Evolutionary conservation across 1,284 basidiomycete genomes (phyloP), one percentile per base, ranked within the genome.

Genomic region (Fistulinella staudtii): DNA sequence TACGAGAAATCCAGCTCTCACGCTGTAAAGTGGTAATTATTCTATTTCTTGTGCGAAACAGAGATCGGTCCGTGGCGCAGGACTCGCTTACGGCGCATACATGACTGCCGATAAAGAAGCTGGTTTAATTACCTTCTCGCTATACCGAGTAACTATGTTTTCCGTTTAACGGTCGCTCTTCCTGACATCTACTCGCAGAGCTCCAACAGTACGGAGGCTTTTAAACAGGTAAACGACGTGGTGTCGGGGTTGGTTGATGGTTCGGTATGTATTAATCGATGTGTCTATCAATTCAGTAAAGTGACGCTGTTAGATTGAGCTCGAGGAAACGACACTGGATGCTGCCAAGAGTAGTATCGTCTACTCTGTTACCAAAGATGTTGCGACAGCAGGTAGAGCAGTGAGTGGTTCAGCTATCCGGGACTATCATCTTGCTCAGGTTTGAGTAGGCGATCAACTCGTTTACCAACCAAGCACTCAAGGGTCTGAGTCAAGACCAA

Each of bases 271-370:
- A 43, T 41, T 13, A 13, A 20, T 25, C n/a, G 1, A 23, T 31
- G 11, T 20, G 5, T 31, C 37, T 40, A 36, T 20, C 33, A 34
- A 20, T 34, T 21, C 11, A 34, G 9, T 21, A 14, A 11, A 23
- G 13, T 35, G 27, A 47, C 35, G 25, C 30, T 25, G 35, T n/a
- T 53, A 96, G 92, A 80, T 92, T 55, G 75, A 79, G 37, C 72
- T 99, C 10, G 89, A 93, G 43, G 77, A 83, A 46, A 87, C 90
- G 5, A 83, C 85, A 8, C 69, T 99, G 15, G 94, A 98, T 57
- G 88, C 90, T 1, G 93, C 94, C 4, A 94, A 96, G 71, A 91
- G 89, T 47, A 89, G 82, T 42, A 83, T 97, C 55, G 92, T 95
- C 8, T 98, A 85, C 61, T 74, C 76, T 17, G 85, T 93, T 6